These are phyloP conservation scores for Chionographis japonica DNA, from an alignment of 106 monocot species.

Conservation along the genomic window DNA sequence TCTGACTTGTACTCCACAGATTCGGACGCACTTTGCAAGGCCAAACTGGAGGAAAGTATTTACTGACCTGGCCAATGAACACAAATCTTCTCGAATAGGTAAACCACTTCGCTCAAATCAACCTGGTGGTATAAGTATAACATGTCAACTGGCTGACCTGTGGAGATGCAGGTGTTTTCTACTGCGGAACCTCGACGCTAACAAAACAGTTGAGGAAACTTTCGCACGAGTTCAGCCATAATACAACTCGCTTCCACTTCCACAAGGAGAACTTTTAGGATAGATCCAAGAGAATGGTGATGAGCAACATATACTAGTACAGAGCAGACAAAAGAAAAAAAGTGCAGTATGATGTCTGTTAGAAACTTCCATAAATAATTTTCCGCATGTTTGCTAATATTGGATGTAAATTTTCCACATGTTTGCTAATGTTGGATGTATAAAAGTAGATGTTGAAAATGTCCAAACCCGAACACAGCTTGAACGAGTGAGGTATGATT, in stretches of 20 bases:
- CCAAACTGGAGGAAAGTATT: constrained; percentile 62
- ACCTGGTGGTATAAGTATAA: background rate
- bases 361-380: too few species aligned
- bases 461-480: too few species aligned
- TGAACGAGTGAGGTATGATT: too few species aligned
- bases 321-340: background rate
- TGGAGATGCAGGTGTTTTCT: constrained; percentile 71
- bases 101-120: background rate
- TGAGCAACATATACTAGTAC: background rate
- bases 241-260: constrained; percentile 65
- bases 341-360: too few species aligned
- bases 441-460: too few species aligned
- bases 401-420: too few species aligned
- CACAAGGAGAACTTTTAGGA: constrained; percentile 82
- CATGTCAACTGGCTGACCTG: background rate
- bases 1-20: constrained; percentile 28
- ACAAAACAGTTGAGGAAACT: constrained; percentile 49
- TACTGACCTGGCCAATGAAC: constrained; percentile 24
- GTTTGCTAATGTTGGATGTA: too few species aligned
- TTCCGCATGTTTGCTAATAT: too few species aligned
- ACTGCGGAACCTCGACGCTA: constrained; percentile 57
- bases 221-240: constrained; percentile 64
- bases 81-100: constrained; percentile 45
- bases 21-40: constrained; percentile 48
- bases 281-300: background rate